phyloP scores from a whole-genome alignment of 176 grass and related monocot genomes.

The Zoysia pacifica region DNA sequence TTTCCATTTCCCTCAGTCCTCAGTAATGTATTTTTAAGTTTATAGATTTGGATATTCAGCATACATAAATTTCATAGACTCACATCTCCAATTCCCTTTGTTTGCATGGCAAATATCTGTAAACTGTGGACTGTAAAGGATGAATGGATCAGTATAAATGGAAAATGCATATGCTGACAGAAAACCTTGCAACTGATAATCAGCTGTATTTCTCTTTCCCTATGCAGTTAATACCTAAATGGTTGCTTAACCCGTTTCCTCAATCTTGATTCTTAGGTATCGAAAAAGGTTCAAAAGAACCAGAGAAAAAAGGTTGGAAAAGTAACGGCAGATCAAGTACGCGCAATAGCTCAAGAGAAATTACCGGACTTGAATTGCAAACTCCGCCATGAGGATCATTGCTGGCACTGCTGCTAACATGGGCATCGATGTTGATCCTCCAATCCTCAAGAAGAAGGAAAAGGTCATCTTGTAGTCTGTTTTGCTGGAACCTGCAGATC shows the following conservation, averaged over 20 bases:
- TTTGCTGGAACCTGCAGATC: background rate
- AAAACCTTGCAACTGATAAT: background rate
- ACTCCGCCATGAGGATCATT: conserved; percentile 90
- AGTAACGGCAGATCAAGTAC: conserved; percentile 76
- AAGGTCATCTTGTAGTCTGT: conserved; percentile 61
- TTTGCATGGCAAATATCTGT: conserved; percentile 4
- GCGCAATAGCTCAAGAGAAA: conserved; percentile 78
- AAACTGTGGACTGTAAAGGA: background rate
- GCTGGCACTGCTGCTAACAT: conserved; percentile 94
- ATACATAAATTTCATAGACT: background rate
- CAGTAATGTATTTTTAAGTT: conserved; percentile 1
- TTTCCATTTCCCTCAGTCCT: background rate
- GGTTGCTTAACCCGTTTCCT: conserved; percentile 20
- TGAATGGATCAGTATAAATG: background rate
- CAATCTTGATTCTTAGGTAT: conserved; percentile 54
- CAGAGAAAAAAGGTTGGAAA: conserved; percentile 77
- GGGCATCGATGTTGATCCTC: conserved; percentile 82
- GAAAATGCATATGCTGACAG: background rate
- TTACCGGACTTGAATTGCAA: conserved; percentile 91
- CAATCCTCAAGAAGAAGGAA: conserved; percentile 72
- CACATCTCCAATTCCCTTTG: background rate
- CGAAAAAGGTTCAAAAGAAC: conserved; percentile 82
- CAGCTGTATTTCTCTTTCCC: background rate
- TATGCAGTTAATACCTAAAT: background rate
- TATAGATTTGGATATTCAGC: conserved; percentile 5